Conservation (phyloP, 192 early-diverging fungal genomes). For the Dissophora ornata region DNA sequence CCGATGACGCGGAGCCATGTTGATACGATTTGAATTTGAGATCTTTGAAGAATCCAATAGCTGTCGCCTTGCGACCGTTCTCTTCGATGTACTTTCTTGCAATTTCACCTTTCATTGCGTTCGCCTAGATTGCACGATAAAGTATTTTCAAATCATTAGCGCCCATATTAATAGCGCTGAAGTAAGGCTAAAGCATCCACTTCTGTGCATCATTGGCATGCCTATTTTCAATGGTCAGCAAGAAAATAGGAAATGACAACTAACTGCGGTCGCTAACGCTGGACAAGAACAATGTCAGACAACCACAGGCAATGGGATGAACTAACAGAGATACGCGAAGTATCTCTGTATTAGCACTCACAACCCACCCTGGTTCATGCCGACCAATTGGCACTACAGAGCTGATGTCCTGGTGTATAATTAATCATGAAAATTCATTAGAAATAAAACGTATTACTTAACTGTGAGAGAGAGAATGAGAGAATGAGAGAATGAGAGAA, state of each 20-base stretch:
- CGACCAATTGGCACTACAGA: slow-evolving; percentile 13
- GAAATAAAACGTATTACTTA: too few species aligned
- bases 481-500: too few species aligned
- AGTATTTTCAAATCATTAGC: background rate
- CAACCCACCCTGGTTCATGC: background rate
- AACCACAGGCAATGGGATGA: slow-evolving; percentile 17
- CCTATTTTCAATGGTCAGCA: slow-evolving; percentile 14
- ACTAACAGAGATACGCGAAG: slow-evolving; percentile 9
- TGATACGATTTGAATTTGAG: too few species aligned
- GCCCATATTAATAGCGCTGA: slow-evolving; percentile 9
- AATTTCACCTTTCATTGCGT: too few species aligned
- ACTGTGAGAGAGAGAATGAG: too few species aligned
- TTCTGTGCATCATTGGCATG: slow-evolving; percentile 24
- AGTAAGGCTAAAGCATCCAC: slow-evolving; percentile 13
- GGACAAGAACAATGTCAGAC: background rate
- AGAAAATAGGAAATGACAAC: slow-evolving; percentile 5
- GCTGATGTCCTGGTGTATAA: too few species aligned
- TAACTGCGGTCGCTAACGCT: slow-evolving; percentile 5
- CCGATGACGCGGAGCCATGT: slow-evolving; percentile 10
- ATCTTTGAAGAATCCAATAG: too few species aligned
- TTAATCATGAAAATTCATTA: too few species aligned
- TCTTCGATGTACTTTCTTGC: background rate
- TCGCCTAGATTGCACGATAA: background rate
- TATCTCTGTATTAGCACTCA: slow-evolving; percentile 8
- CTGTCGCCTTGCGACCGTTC: slow-evolving; percentile 1